These are phyloP conservation scores for Sporothrix luriei DNA, from an alignment of 2,329 filamentous ascomycete species.

Conservation along the genomic window DNA sequence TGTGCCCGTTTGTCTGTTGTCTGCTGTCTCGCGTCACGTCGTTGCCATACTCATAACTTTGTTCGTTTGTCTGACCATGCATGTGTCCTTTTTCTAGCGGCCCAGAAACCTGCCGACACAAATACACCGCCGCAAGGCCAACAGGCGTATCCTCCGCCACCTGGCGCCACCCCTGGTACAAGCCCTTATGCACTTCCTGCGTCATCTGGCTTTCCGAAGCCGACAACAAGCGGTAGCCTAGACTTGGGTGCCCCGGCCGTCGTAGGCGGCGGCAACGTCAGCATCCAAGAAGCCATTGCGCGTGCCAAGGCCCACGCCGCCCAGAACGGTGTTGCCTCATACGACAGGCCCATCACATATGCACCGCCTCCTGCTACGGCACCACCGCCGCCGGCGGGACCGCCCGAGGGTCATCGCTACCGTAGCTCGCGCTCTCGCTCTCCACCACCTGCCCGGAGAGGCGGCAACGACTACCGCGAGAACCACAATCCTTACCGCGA, in stretches of 20 bases:
- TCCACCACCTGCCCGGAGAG: constrained; percentile 56
- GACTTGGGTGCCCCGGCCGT: constrained; percentile 77
- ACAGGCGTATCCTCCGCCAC: constrained; percentile 33
- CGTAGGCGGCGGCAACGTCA: constrained; percentile 77
- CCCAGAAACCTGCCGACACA: constrained; percentile 34
- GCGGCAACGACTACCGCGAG: constrained; percentile 66
- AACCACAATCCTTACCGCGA: constrained; percentile 46
- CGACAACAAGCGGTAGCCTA: constrained; percentile 72
- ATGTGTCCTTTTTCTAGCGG: constrained; percentile 35
- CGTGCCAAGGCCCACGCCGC: constrained; percentile 81
- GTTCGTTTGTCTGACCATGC: constrained; percentile 33
- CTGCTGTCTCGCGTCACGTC: not conserved
- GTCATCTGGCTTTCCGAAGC: constrained; percentile 56
- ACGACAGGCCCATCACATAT: constrained; percentile 59
- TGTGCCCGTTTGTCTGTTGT: not conserved
- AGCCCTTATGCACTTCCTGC: constrained; percentile 29
- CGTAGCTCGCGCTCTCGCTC: constrained; percentile 73
- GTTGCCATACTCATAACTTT: not conserved
- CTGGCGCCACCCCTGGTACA: constrained; percentile 34
- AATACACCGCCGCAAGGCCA: constrained; percentile 33
- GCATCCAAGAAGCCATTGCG: constrained; percentile 80
- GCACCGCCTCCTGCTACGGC: constrained; percentile 43
- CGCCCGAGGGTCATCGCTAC: constrained; percentile 59
- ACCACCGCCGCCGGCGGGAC: not conserved
- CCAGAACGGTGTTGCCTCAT: constrained; percentile 70